phyloP scores from a whole-genome alignment of 2,329 filamentous ascomycete genomes.

The Nothophaeocryptopus gaeumannii region DNA sequence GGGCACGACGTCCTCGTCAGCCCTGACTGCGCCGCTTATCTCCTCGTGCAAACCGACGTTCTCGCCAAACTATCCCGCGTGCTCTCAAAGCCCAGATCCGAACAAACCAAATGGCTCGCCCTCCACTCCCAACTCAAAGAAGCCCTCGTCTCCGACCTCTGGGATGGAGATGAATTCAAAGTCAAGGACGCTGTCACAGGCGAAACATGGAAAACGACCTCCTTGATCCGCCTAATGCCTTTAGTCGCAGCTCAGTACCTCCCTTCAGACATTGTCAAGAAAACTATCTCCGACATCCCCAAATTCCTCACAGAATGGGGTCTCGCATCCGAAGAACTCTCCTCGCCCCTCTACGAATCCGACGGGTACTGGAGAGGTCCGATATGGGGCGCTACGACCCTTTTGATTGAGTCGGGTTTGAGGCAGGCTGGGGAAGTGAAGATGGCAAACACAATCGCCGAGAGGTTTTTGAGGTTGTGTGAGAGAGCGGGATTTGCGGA shows the following conservation, averaged over 20 bases:
- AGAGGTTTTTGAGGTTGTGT: background rate
- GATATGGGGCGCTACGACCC: background rate
- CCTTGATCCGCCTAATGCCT: slow-evolving; percentile 1
- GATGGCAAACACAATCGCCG: background rate
- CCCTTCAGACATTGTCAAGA: background rate
- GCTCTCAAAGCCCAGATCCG: background rate
- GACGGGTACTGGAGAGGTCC: slow-evolving; percentile 4
- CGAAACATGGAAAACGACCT: background rate
- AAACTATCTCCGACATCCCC: background rate
- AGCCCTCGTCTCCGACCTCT: background rate
- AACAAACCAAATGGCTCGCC: background rate
- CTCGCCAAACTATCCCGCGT: background rate
- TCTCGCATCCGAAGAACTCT: background rate
- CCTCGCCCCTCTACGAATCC: background rate
- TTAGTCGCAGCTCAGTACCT: slow-evolving; percentile 1
- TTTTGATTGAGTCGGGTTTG: background rate
- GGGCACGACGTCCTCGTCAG: background rate
- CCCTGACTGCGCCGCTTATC: slow-evolving; percentile 2
- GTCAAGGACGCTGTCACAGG: background rate
- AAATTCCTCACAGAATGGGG: slow-evolving; percentile 1
- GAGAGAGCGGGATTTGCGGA: slow-evolving; percentile 3
- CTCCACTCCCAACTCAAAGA: background rate
- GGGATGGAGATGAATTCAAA: background rate
- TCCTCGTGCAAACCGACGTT: background rate
- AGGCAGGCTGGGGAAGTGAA: background rate